Evolutionary conservation across 1,284 basidiomycete genomes (phyloP), one percentile per base, ranked within the genome.

Genomic region (Irpex rosettiformis): DNA sequence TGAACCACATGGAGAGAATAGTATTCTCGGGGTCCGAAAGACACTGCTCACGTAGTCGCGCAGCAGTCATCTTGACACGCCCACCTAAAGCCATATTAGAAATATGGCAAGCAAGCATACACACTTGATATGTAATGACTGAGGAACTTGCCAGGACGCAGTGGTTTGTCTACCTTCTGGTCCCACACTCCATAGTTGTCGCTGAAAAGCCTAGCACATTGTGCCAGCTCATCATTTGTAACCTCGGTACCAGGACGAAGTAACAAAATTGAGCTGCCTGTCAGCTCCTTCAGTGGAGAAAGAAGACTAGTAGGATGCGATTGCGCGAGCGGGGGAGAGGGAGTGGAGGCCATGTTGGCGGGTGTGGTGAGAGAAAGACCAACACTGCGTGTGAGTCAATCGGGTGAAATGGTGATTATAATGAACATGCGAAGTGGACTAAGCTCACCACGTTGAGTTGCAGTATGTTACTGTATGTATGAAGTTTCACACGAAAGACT

Each of bases 141-240:
- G 5, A 8, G 21, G 21, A 21, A 22, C 59, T 42, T 37, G 61
- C 62, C 59, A 3, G 62, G 52, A 30, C 54, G 57, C 27, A 62
- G 21, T 0, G 62, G 60, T n/a, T 48, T 5, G 3, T 54, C 40
- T 2, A 55, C 62, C 6, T 47, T 8, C 1, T 42, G 16, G 0
- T 55, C 63, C 65, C 63, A 66, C 1, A 64, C 37, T 0, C 65
- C 63, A 18, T 66, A 64, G 48, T 66, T 52, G 3, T 54, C 30
- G 33, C 57, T 62, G 58, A 64, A 66, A 4, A 66, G 54, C 10
- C 37, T 6, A 3, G 65, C 61, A 30, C 61, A 66, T 4, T 28
- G 7, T 45, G 56, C 56, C 21, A 66, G 57, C 16, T 63, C 60
- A n/a, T 59, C 57, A 8, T 64, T 47, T 2, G 58, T 61, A 49